Evolutionary conservation across 805 yeast genomes (phyloP).

Genomic region (Barnettozyma wickerhamii): DNA sequence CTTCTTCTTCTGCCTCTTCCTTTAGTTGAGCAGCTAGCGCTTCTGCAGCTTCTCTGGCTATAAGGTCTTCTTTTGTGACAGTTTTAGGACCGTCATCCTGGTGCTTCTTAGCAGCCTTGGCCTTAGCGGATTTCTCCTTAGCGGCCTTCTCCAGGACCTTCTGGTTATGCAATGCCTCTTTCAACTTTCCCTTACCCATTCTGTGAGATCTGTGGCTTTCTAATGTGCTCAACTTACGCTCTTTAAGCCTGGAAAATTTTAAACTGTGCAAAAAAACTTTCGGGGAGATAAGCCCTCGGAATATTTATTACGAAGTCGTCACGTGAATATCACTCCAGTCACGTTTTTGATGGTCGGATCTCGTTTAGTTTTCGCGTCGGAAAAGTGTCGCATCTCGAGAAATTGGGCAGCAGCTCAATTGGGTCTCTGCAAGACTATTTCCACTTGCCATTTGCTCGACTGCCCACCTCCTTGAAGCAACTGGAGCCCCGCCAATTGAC

Average conservation of each 20-base stretch:
- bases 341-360: conserved; percentile 1
- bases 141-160: conserved; percentile 16
- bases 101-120: conserved; percentile 20
- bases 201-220: background rate
- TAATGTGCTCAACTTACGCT: no score
- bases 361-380: conserved; percentile 3
- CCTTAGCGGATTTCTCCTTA: conserved; percentile 16
- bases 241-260: conserved; percentile 5
- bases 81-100: conserved; percentile 27
- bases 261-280: conserved; percentile 5
- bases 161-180: conserved; percentile 20
- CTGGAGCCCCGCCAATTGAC: background rate
- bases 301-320: background rate
- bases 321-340: no score
- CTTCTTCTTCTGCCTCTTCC: conserved; percentile 17
- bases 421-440: no score
- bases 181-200: conserved; percentile 27
- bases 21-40: conserved; percentile 12
- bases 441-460: background rate
- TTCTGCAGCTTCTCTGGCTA: conserved; percentile 18
- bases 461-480: background rate
- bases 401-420: no score
- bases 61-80: conserved; percentile 30
- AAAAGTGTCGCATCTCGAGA: no score
- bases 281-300: conserved; percentile 14